Evolutionary conservation across 2,329 filamentous ascomycete species (phyloP), one percentile per base, ranked within the genome.

Genomic region (Spiromastix sp.): DNA sequence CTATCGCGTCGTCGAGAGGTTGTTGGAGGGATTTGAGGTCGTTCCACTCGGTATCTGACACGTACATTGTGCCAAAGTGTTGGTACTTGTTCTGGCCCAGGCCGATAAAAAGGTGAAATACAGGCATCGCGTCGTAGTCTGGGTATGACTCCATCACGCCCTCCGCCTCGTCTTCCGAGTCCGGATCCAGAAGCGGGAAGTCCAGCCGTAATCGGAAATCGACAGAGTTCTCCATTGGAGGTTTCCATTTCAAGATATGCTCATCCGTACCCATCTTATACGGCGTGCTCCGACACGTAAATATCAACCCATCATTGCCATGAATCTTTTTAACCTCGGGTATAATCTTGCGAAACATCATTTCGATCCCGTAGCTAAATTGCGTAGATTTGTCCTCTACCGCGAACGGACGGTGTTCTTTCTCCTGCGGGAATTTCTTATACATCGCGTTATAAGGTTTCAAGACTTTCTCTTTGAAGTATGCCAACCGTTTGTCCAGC

Each of bases 171-270:
- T 91, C 81, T 11, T 68, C 61, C 10, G 74, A 71, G 49, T 80
- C 74, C 1, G 81, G 80, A 40, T 83, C 72, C n/a, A 81, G 67
- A 1, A 68, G 53, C 0, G 82, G 81, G 50, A 95, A 96, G 9
- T 72, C 68, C 28, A 98, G 71, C 34, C 74, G 74, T 48, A 96
- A 71, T 27, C 81, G 74, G 57, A 94, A 95, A 57, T 98, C 91
- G 47, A 98, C 77, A 0, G 86, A 93, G 64, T 98, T 98, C 58
- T 98, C 91, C 45, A 84, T 71, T 3, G 85, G 85, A 0, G 89
- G 86, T 62, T 98, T 98, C 91, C 91, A 98, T 60, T 98, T 98
- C 25, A 98, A 68, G 43, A 95, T 98, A 56, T 94, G 81, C 32
- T 76, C 75, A 59, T 98, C 91, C 9, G 91, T 98, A 46, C 91